Evolutionary conservation across 2,329 filamentous ascomycete species (phyloP), one percentile per base, ranked within the genome.

Genomic region (Trichoderma cornu-damae): DNA sequence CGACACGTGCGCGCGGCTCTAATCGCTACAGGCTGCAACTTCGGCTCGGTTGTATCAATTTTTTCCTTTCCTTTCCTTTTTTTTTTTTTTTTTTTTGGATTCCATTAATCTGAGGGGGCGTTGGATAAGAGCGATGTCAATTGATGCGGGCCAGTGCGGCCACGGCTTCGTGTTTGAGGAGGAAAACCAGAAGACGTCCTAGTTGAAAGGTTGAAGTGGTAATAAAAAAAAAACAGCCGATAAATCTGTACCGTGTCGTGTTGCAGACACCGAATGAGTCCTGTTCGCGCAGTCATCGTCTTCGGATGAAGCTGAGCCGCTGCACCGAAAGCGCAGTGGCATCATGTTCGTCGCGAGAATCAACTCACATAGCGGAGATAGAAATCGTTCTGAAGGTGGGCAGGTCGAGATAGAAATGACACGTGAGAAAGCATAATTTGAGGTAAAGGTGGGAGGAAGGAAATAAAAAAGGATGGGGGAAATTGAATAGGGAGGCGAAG

Each of bases 391-490:
- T 42, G 44, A 47, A 40, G 43, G 40, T 28, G 46, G 18, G 24
- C 38, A 34, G 54, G 49, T 60, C 48, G 58, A 49, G 58, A 40
- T 61, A 61, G 61, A 59, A 60, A 61, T 61, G 51, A 47, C 40
- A 46, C 62, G 66, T 57, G 60, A 64, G 61, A 68, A 61, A 63
- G 62, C 53, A 60, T 60, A 65, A 59, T 44, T 34, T 12, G 40
- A 28, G 20, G 34, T 28, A 22, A 55, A 37, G 35, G 43, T 18
- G 62, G 66, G 53, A 59, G 62, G 60, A 67, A 58, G 60, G 62
- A 61, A 67, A 58, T 57, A 58, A 65, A 58, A 63, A 60, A 54
- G 11, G 6, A 38, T 20, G 22, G 8, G 32, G 53, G 3, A 28
- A 48, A 42, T n/a, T 26, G 26, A 49, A 49, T 12, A 11, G 12